Base-by-base conservation (phyloP, 2,329 filamentous ascomycete species). In the Curvularia spicifera region DNA sequence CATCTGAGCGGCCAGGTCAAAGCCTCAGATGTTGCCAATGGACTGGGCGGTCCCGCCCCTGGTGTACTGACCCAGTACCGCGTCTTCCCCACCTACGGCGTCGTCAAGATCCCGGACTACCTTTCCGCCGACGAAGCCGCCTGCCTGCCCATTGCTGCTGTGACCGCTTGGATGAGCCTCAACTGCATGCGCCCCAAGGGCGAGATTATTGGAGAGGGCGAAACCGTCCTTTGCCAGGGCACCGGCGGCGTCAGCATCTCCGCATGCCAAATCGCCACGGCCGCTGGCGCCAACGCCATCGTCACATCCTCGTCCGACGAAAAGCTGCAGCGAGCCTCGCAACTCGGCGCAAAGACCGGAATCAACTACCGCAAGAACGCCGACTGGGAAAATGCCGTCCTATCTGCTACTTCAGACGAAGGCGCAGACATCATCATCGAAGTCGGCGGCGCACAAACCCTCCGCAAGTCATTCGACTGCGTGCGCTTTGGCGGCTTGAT, bases 161-260 rank as follows among this genome's bases (percentile, higher is more conserved):
- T 89, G 29, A 89, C 87, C 2, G 87, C 87, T 0, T 89, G 85
- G 86, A 88, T 86, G 84, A 79, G 84, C 8, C 78, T 90, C 65
- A 88, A 89, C 72, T 83, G 84, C 45, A 83, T 86, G 77, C 78
- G 83, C 26, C 83, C 84, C 0, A 67, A 85, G 0, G 84, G 84
- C 0, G 75, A 84, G 51, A 79, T 81, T 20, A 80, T 81, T 1
- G 83, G 82, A 29, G 55, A 53, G 47, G 73, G 61, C 42, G 73
- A 68, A 62, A 76, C 63, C 56, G 71, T 81, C 2, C 68, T 80
- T 8, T 70, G 78, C 49, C 78, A 81, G 56, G 79, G 78, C 5
- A 81, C 78, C 4, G 78, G 78, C 0, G 82, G 83, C 70, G 76
- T 78, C 57, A 76, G 69, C 10, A 74, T 79, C 31, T 72, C 75